Percentiles rank a stretch among this genome's conserved stretches.
phyloP scores from a whole-genome alignment of 805 yeast genomes.

The Tanozyma kutaoensis region DNA sequence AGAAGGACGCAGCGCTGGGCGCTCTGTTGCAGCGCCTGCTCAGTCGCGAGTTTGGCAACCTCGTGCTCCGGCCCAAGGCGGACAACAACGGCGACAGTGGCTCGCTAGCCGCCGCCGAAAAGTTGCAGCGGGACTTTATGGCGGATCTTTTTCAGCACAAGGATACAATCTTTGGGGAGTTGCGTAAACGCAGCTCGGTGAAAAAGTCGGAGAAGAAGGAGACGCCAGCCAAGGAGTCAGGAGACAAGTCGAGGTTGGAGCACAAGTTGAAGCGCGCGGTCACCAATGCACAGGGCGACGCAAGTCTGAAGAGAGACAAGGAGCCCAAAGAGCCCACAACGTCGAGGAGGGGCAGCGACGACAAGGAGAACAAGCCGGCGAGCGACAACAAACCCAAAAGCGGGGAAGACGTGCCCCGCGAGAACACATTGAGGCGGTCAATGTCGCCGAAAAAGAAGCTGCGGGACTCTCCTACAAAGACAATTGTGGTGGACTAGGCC shows the following conservation, averaged over 20 bases:
- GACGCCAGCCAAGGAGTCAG: no score
- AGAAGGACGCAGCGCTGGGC: slow-evolving; percentile 20
- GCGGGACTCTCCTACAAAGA: background rate
- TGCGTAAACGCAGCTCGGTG: slow-evolving; percentile 29
- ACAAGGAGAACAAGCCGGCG: background rate
- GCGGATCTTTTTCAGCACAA: slow-evolving; percentile 49
- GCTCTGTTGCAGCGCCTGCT: slow-evolving; percentile 31
- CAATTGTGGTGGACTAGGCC: slow-evolving; percentile 1
- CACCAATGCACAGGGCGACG: slow-evolving; percentile 2
- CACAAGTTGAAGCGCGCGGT: slow-evolving; percentile 14
- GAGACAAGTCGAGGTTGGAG: slow-evolving; percentile 16
- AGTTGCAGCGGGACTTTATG: slow-evolving; percentile 39
- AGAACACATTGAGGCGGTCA: slow-evolving; percentile 17
- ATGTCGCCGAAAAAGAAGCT: slow-evolving; percentile 26
- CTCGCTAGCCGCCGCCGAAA: slow-evolving; percentile 5
- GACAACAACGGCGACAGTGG: slow-evolving; percentile 7
- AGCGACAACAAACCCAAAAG: slow-evolving; percentile 1
- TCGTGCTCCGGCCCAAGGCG: slow-evolving; percentile 39
- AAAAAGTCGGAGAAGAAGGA: slow-evolving; percentile 4
- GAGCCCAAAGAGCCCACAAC: background rate
- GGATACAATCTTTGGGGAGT: slow-evolving; percentile 50
- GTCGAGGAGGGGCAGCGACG: slow-evolving; percentile 1
- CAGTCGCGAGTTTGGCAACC: slow-evolving; percentile 52
- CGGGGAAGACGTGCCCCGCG: slow-evolving; percentile 3
- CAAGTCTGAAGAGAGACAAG: no score